Base-by-base conservation (phyloP, 768 basidiomycete genomes). In the Termitomyces sp. region DNA sequence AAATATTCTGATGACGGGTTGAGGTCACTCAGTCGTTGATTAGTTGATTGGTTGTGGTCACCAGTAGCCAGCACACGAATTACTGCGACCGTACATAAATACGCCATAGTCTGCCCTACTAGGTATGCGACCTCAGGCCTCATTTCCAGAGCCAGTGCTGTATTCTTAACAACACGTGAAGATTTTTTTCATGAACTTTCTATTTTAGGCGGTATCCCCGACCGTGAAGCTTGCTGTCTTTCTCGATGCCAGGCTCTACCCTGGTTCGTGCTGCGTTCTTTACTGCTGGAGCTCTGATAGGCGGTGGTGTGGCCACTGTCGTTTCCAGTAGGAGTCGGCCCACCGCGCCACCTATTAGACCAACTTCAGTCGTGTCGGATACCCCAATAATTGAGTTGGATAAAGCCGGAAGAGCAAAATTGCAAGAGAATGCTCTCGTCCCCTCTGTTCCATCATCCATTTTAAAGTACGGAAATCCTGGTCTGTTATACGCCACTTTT, bases 401-500 rank as follows among this genome's bases (percentile, higher is more conserved):
- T 56, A 65, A 69, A 14, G 69, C 71, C 28, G 83, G 81, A 6
- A 73, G 67, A 56, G 71, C 80, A n/a, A 70, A 64, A 47, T 62
- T 83, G 33, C 71, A 77, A 54, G 70, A 72, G 28, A 62, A 72
- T 54, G 72, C 71, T 30, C 65, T 70, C 48, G 68, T 68, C 32
- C 56, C 69, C 26, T 62, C 65, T 35, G 62, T 65, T 16, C 67
- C 70, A 44, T 65, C 70, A 46, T 65, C 70, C 32, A 78, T 86
- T 3, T 71, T 94, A 58, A 94, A 86, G 67, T 86, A 90, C 64
- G 92, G 92, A 9, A 80, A 92, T 67, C 93, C 92, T 63, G 92
- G 92, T 92, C 59, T 61, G 80, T 69, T 14, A 22, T 13, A 16
- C 10, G 14, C 5, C 8, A 33, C 2, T 18, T 5, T 20, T 46